Evolutionary conservation across 768 basidiomycete species (phyloP), one percentile per base, ranked within the genome.

Genomic region (Naganishia randhawae): DNA sequence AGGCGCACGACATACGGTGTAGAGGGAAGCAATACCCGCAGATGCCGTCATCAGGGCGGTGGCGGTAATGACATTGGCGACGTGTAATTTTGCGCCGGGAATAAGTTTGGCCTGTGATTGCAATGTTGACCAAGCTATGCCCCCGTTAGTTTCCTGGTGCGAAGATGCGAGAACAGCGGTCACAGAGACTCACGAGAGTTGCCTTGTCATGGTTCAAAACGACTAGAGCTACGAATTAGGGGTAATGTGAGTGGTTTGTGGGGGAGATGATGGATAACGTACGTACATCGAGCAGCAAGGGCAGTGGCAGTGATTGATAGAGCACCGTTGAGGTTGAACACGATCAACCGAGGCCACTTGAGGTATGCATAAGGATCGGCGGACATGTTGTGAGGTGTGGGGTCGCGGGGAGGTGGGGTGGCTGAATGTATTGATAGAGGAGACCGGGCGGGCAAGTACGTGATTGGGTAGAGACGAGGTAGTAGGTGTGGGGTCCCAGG

Each of bases 241-340:
- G 55, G 33, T 11, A 10, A 61, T 9, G 42, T 63, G 9, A 63
- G 62, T 42, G 13, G 41, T 48, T 29, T 63, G 4, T n/a, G 17
- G 13, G 41, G 19, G 62, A 3, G 62, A 27, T 11, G 22, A 35
- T 19, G 13, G 37, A 33, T 13, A 37, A 39, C 11, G 29, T 25
- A 54, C 66, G 16, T 50, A 67, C 66, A 67, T 50, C 42, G 66
- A 45, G 66, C 66, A 32, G 66, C 39, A 31, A 67, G 53, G 37
- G 22, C 66, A 14, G 66, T 67, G 25, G 66, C 66, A n/a, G 42
- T 45, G 45, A 67, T 67, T 13, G 53, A 55, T 14, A 67, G 32
- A 31, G 66, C 66, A 29, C 66, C 66, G 41, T 55, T 67, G 29
- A 67, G n/a, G 54, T 67, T 67, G 66, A 67, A 67, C 42, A 67